Conservation (phyloP, 139 green algal species). For the Ettlia oleoabundans region DNA sequence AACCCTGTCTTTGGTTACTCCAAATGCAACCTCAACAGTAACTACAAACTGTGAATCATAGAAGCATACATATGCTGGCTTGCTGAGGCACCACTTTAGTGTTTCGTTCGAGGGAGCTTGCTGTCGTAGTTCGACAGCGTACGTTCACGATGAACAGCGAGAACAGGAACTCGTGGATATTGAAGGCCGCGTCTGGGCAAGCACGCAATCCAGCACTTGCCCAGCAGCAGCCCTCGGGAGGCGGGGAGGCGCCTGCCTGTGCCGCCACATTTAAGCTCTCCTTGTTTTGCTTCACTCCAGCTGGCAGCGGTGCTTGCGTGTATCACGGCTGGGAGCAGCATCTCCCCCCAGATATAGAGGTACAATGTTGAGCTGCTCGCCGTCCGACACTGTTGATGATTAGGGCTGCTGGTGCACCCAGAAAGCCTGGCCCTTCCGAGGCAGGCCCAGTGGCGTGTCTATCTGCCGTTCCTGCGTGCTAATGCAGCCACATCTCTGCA, state of each 20-base stretch:
- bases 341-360: slow-evolving; percentile 20
- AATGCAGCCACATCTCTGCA: too few species aligned
- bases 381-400: too few species aligned
- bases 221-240: not conserved
- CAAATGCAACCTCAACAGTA: too few species aligned
- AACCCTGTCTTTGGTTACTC: too few species aligned
- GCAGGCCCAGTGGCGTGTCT: not conserved
- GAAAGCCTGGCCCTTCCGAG: not conserved
- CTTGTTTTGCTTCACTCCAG: slow-evolving; percentile 54
- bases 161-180: not conserved
- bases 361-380: not conserved
- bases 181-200: not conserved
- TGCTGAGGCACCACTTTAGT: too few species aligned
- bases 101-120: too few species aligned
- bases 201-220: not conserved
- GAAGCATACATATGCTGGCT: too few species aligned
- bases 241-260: not conserved
- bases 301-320: slow-evolving; percentile 57
- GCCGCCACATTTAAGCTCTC: not conserved
- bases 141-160: too few species aligned
- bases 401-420: too few species aligned
- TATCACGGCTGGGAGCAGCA: slow-evolving; percentile 49
- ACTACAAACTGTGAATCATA: too few species aligned
- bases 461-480: too few species aligned
- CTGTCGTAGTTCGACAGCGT: too few species aligned